Evolutionary conservation across 306 rosid species (phyloP).

Genomic region (Clitoria ternatea): DNA sequence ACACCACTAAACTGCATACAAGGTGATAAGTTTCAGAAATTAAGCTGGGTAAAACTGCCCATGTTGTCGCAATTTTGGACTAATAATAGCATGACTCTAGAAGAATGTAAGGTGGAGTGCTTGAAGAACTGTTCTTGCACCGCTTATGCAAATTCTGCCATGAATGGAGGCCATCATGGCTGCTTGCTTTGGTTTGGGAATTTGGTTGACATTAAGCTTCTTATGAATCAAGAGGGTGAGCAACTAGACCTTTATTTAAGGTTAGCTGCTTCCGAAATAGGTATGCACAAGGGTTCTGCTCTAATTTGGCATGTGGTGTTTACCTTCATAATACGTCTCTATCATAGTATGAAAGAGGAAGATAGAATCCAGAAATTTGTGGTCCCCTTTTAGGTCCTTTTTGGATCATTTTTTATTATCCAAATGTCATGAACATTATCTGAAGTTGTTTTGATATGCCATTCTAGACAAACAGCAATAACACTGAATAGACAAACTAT

Average conservation of each 20-base stretch:
- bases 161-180: slow-evolving; percentile 22
- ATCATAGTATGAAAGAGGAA: background rate
- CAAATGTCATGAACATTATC: background rate
- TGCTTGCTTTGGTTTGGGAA: slow-evolving; percentile 40
- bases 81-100: slow-evolving; percentile 19
- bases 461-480: background rate
- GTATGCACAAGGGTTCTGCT: slow-evolving; percentile 6
- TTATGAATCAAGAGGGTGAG: background rate
- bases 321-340: background rate
- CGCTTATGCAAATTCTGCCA: slow-evolving; percentile 25
- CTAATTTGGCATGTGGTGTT: background rate
- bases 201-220: slow-evolving; percentile 26
- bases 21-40: slow-evolving; percentile 26
- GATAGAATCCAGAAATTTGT: background rate
- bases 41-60: slow-evolving; percentile 34
- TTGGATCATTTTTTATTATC: background rate
- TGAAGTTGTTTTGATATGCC: background rate
- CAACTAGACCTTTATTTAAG: slow-evolving; percentile 25
- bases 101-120: slow-evolving; percentile 33
- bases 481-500: background rate
- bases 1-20: slow-evolving; percentile 20
- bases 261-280: slow-evolving; percentile 32
- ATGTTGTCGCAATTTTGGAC: slow-evolving; percentile 23
- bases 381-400: background rate
- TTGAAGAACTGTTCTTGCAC: slow-evolving; percentile 41